A percentile compares a stretch with the other conserved stretches of the same genome.
Conservation (phyloP, 345 rosid species). For the Hevea brasiliensis region DNA sequence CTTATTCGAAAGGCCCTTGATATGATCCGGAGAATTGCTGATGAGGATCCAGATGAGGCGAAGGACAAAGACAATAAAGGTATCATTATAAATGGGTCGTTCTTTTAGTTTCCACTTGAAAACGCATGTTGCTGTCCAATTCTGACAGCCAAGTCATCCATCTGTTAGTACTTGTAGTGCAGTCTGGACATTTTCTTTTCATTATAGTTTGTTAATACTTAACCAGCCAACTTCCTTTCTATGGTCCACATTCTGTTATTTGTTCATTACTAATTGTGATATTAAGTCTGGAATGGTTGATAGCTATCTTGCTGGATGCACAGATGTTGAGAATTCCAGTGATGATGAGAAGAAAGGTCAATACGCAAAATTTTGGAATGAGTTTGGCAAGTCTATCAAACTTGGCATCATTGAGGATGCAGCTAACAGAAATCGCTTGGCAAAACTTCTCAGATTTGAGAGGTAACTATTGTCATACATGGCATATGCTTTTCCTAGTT, state of each 20-base stretch:
- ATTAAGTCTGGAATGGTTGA: conserved; percentile 7
- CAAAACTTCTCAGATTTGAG: conserved; percentile 90
- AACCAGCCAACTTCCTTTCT: neutral
- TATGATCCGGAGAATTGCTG: conserved; percentile 86
- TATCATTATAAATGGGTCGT: conserved; percentile 18
- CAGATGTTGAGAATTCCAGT: conserved; percentile 61
- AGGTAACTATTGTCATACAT: conserved; percentile 39
- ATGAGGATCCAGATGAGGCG: conserved; percentile 86
- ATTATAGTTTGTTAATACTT: too few species aligned
- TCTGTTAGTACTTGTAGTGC: neutral
- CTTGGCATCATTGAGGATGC: conserved; percentile 97
- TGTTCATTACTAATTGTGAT: neutral
- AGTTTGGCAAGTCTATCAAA: conserved; percentile 95
- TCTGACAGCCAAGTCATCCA: too few species aligned
- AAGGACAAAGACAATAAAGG: conserved; percentile 78
- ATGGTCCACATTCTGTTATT: neutral
- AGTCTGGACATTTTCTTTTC: neutral
- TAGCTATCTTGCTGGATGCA: conserved; percentile 6
- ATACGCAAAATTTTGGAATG: conserved; percentile 91
- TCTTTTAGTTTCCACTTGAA: neutral
- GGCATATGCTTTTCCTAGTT: neutral
- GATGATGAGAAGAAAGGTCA: conserved; percentile 89
- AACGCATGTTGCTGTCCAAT: too few species aligned
- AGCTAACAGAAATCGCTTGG: conserved; percentile 84
- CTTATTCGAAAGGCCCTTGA: conserved; percentile 94